Evolutionary conservation across 208 protist species (phyloP).

Genomic region (Trypanosoma lewisi): DNA sequence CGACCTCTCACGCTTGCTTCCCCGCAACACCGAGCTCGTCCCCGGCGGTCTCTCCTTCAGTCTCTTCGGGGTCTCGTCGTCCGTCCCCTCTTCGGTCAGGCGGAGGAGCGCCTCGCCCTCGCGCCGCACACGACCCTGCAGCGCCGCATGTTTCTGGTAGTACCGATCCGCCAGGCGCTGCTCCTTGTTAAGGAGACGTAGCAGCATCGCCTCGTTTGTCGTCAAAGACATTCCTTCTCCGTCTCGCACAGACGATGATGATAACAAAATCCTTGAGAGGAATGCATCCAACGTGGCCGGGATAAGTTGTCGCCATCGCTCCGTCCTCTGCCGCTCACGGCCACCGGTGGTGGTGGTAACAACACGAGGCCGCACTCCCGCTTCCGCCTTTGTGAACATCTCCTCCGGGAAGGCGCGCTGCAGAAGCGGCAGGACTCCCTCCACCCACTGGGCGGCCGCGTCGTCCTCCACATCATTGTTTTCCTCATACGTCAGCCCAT

Average conservation of each 20-base stretch:
- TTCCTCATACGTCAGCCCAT: not conserved
- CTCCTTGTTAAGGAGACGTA: conserved; percentile 32
- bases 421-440: conserved; percentile 18
- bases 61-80: too few relatives aligned
- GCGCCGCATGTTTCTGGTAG: conserved; percentile 30
- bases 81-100: not conserved
- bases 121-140: conserved; percentile 24
- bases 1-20: not conserved
- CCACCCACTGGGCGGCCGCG: conserved; percentile 9
- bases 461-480: conserved; percentile 3
- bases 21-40: not conserved
- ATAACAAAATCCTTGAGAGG: conserved; percentile 11
- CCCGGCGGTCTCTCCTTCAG: not conserved
- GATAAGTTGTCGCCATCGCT: conserved; percentile 17
- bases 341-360: not conserved
- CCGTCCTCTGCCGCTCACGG: not conserved
- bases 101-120: conserved; percentile 26
- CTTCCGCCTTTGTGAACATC: not conserved
- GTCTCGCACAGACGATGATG: not conserved
- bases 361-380: not conserved
- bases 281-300: conserved; percentile 27
- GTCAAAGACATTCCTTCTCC: conserved; percentile 6
- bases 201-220: conserved; percentile 18
- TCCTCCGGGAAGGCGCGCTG: conserved; percentile 23
- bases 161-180: conserved; percentile 25